phyloP scores from a whole-genome alignment of 2,329 filamentous ascomycete species.

The Pseudonectria buxi region DNA sequence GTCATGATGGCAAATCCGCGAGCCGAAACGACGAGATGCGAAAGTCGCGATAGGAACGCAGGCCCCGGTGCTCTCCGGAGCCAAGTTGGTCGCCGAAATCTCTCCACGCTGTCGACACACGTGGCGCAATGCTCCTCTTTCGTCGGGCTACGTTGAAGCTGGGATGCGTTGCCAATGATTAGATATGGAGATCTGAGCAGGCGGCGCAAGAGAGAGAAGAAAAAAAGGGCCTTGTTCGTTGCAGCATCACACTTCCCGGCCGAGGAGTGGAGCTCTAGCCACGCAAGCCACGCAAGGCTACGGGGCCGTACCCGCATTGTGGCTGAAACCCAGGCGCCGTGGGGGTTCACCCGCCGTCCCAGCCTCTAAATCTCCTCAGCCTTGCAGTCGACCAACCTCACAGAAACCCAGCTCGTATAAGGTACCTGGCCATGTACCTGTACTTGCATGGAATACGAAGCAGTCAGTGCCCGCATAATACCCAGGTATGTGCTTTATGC shows the following conservation, averaged over 20 bases:
- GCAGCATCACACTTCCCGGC: conserved; percentile 4
- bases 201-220: conserved; percentile 1
- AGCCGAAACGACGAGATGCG: conserved; percentile 1
- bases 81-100: conserved; percentile 10
- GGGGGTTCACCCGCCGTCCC: conserved; percentile 1
- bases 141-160: not conserved
- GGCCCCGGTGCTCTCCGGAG: conserved; percentile 19
- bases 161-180: conserved; percentile 1
- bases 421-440: conserved; percentile 9
- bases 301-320: conserved; percentile 2
- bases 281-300: conserved; percentile 8
- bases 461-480: too few relatives aligned
- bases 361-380: conserved; percentile 3
- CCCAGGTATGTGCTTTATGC: too few relatives aligned
- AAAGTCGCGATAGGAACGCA: conserved; percentile 1
- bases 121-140: not conserved
- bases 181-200: not conserved
- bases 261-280: conserved; percentile 8
- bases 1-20: conserved; percentile 28
- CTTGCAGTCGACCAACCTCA: conserved; percentile 9
- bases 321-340: conserved; percentile 14
- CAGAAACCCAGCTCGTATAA: not conserved
- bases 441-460: too few relatives aligned
- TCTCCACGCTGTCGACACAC: conserved; percentile 16
- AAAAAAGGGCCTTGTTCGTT: conserved; percentile 5